Base-by-base conservation (phyloP, 2,329 filamentous ascomycete genomes). In the Scopulariopsis brevicaulis region DNA sequence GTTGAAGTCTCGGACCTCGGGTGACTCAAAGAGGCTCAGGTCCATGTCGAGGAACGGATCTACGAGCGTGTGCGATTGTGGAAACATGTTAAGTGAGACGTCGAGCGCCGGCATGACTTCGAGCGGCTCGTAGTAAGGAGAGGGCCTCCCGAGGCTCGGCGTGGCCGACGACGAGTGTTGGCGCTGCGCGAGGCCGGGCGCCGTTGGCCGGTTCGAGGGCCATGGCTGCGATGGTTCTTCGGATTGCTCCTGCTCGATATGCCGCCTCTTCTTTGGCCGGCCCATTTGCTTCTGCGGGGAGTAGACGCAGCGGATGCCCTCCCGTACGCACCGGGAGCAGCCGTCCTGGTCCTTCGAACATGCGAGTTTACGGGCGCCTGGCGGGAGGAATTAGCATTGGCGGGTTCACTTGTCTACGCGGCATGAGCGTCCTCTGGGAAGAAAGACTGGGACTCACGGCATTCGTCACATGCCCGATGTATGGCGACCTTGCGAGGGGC, bases 211-310 rank as follows among this genome's bases (percentile, higher is more conserved):
- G 14, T 53, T 24, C 15, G 12, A 2, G 18, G 10, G 3, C 51
- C 51, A 53, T n/a, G 24, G 25, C 12, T 18, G 24, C 24, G 51
- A n/a, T 34, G 51, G 51, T 14, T 53, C 51, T 8, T 53, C 28
- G 25, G 24, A 15, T 24, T 28, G 24, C 12, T 53, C 18, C 25
- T 53, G 54, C 24, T 15, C 35, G 11, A 20, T 12, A 14, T 68
- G 68, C 20, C 72, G 76, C 59, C 80, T 74, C 69, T 86, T 86
- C 58, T 82, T 73, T 24, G 84, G 84, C 50, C 84, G 74, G 4
- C 84, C 84, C 83, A 86, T 86, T 48, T 73, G 81, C 68, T 86
- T 86, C 66, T 86, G 84, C 14, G 76, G 72, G 8, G 83, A 86
- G 69, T 86, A 87, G 62, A 81, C 73, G 64, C 84, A 87, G 50